Evolutionary conservation across 495 filamentous ascomycete genomes (phyloP), one percentile per base, ranked within the genome.

Genomic region (Aspergillus olivimuriae): DNA sequence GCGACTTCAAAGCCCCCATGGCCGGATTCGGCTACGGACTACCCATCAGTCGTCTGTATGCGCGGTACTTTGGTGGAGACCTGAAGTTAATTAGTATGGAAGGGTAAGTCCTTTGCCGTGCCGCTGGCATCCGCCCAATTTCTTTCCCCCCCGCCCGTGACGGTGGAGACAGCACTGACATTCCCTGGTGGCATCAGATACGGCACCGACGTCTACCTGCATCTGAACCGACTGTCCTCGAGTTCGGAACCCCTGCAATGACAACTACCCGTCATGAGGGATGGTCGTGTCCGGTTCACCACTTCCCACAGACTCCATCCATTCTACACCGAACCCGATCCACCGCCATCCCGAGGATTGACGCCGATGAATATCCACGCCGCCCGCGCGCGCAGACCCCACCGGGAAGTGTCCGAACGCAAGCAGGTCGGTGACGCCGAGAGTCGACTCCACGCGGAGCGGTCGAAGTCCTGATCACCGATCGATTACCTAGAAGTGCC

Each of bases 1-100:
- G 86, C 65, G 92, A 98, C 64, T 98, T 98, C 74, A 98, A 98
- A 65, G 92, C 92, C 12, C 92, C 92, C 2, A 98, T 98, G 92
- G 92, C 92, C 37, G 92, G 92, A 2, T 98, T 98, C 57, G 92
- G 92, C 15, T 98, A 98, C 55, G 92, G 92, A 12, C 60, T 98
- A 47, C 92, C 92, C 0, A 95, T 98, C 50, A 89, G 84, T 58
- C 73, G 92, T 53, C 73, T 98, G 30, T 98, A 98, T 60, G 94
- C 92, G 41, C 73, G 92, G 46, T 98, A 98, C 67, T 98, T 98
- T 61, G 92, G 92, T 24, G 92, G 92, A 32, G 92, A 98, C 63
- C 62, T 98, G 50, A 97, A 96, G 60, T 59, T 98, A 67, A 98
- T 97, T 56, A 96, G 91, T 60, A 96, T 98, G 92, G 92, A 98